phyloP scores from a whole-genome alignment of 140 eudicot genomes.

The Senecio squalidus region DNA sequence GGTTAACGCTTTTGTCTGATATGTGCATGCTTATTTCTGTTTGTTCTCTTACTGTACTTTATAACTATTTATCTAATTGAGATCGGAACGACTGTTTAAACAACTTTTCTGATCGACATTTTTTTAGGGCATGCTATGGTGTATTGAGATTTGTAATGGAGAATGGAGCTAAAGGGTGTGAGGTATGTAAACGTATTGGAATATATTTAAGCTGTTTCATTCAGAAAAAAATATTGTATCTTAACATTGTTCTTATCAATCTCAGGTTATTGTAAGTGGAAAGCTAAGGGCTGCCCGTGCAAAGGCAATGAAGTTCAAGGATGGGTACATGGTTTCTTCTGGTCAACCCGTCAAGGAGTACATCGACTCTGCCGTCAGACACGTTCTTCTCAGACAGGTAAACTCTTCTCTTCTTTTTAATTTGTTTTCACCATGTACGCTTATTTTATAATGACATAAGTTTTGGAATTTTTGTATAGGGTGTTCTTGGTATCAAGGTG shows the following conservation, averaged over 20 bases:
- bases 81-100: not conserved
- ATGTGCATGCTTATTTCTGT: too few relatives aligned
- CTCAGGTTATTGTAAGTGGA: constrained; percentile 70
- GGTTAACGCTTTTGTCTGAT: too few relatives aligned
- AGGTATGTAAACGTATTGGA: constrained; percentile 45
- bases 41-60: not conserved
- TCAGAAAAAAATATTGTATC: not conserved
- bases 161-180: constrained; percentile 75
- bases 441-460: not conserved
- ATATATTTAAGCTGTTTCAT: too few relatives aligned
- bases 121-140: constrained; percentile 73
- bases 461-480: too few relatives aligned
- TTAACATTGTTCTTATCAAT: not conserved
- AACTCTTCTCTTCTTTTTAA: too few relatives aligned
- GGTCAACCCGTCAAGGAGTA: constrained; percentile 82
- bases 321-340: constrained; percentile 81
- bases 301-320: constrained; percentile 64
- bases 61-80: not conserved
- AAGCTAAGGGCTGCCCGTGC: constrained; percentile 73
- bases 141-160: constrained; percentile 69
- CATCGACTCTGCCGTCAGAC: constrained; percentile 70
- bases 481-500: constrained; percentile 80
- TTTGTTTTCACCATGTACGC: too few relatives aligned
- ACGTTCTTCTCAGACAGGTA: constrained; percentile 68
- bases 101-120: not conserved